These are phyloP conservation scores for Linanthus parryae DNA, from an alignment of 148 eudicot species.

Conservation along the genomic window DNA sequence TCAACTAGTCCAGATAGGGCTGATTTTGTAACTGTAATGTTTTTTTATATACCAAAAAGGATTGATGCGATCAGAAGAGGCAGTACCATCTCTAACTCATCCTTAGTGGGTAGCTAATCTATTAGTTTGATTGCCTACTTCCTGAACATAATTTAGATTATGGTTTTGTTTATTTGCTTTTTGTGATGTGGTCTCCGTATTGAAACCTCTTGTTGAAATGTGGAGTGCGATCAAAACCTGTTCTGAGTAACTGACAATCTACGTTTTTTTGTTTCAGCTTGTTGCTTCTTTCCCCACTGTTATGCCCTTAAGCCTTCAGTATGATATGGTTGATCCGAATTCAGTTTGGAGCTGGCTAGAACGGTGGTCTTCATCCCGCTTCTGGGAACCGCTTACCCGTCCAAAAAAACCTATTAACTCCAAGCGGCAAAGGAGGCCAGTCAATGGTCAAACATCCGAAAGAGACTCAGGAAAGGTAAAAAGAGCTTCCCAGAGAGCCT, in stretches of 20 bases:
- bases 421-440: slow-evolving; percentile 29
- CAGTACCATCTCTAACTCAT: too few relatives aligned
- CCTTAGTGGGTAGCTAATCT: too few relatives aligned
- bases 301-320: slow-evolving; percentile 47
- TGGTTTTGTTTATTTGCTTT: too few relatives aligned
- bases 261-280: slow-evolving; percentile 33
- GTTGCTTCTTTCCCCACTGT: slow-evolving; percentile 34
- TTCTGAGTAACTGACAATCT: slow-evolving; percentile 6
- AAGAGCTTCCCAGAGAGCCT: slow-evolving; percentile 25
- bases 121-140: too few relatives aligned
- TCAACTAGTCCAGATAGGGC: too few relatives aligned
- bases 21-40: too few relatives aligned
- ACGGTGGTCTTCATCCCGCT: slow-evolving; percentile 49
- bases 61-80: too few relatives aligned
- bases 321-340: slow-evolving; percentile 49
- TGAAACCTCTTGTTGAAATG: too few relatives aligned
- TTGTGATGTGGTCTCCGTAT: too few relatives aligned
- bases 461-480: slow-evolving; percentile 31
- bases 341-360: slow-evolving; percentile 53
- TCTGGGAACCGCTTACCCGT: slow-evolving; percentile 49
- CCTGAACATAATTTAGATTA: too few relatives aligned
- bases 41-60: too few relatives aligned
- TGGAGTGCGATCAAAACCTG: neutral
- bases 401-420: slow-evolving; percentile 24
- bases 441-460: slow-evolving; percentile 18